Conservation (phyloP, 2,329 filamentous ascomycete species). For the Penicillium brasilianum region DNA sequence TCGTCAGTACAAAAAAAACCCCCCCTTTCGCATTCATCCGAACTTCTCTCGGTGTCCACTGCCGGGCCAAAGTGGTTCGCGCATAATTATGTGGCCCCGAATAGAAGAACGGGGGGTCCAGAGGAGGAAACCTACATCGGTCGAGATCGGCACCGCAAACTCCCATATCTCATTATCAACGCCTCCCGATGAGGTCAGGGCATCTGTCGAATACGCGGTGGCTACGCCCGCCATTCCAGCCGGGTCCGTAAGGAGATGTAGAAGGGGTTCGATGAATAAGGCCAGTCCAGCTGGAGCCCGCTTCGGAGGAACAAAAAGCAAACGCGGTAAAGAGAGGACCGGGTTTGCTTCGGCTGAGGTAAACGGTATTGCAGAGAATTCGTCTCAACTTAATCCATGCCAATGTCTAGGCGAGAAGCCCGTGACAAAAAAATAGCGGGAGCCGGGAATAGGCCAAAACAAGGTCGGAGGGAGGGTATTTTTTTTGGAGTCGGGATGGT, state of each 20-base stretch:
- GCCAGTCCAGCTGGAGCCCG: slow-evolving; percentile 45
- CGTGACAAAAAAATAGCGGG: slow-evolving; percentile 15
- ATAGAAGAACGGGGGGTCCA: neutral
- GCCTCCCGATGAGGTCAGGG: slow-evolving; percentile 43
- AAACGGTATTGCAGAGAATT: slow-evolving; percentile 8
- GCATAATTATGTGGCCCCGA: neutral
- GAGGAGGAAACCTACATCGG: slow-evolving; percentile 39
- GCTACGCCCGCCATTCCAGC: slow-evolving; percentile 49
- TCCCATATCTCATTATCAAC: slow-evolving; percentile 46
- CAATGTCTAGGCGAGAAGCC: slow-evolving; percentile 24
- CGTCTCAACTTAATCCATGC: slow-evolving; percentile 38
- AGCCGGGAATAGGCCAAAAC: neutral
- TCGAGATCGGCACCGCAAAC: slow-evolving; percentile 42
- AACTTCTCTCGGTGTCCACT: neutral
- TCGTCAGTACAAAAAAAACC: slow-evolving; percentile 24
- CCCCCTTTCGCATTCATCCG: slow-evolving; percentile 3
- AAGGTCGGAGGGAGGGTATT: neutral
- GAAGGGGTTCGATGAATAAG: slow-evolving; percentile 21
- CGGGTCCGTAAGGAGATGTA: slow-evolving; percentile 7
- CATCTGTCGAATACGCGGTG: slow-evolving; percentile 47
- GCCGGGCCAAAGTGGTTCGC: neutral
- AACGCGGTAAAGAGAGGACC: slow-evolving; percentile 23
- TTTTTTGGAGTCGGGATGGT: neutral
- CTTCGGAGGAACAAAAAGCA: slow-evolving; percentile 17
- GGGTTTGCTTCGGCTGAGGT: slow-evolving; percentile 15